Base-by-base conservation (phyloP, 1,284 basidiomycete genomes). In the Cronartium ribicola region DNA sequence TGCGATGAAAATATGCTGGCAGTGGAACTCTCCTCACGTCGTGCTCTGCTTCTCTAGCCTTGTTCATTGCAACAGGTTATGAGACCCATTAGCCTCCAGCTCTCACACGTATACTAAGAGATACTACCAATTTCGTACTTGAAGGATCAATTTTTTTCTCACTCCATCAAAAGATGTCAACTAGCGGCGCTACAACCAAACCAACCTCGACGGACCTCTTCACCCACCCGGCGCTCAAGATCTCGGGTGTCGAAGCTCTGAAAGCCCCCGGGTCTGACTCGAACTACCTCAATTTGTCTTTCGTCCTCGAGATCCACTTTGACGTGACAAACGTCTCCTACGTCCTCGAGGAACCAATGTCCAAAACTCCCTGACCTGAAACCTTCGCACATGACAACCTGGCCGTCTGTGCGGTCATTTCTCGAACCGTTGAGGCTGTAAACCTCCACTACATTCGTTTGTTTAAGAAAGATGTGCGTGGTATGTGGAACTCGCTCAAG, bases 201-300 rank as follows among this genome's bases (percentile, higher is more conserved):
- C n/a, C n/a, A n/a, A n/a, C n/a, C n/a, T n/a, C n/a, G n/a, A n/a
- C n/a, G n/a, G 20, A 60, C 8, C 10, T 60, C 8, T 7, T 20
- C 11, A n/a, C n/a, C n/a, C 59, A 61, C 17, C 59, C 59, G 3
- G 17, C 6, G 3, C 20, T 61, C 59, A 61, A 61, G 17, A n/a
- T 61, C 17, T 8, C 59, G 6, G 4, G 6, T 7, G 17, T 61
- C 59, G n/a, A 61, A 14, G 7, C 5, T 5, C 17, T 61, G 6
- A 61, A 61, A n/a, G 7, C 62, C 17, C 62, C 62, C 40, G 43
- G 64, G 4, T 13, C 41, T 11, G 43, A 66, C 5, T 66, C 64
- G 5, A 66, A 66, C 20, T 66, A 46, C 37, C 20, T 66, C 8
- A 46, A 66, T 20, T 66, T 39, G 63, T 10, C 6, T 4, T 41